phyloP scores from a whole-genome alignment of 352 stramenopile genomes.

The Globisporangium polare region DNA sequence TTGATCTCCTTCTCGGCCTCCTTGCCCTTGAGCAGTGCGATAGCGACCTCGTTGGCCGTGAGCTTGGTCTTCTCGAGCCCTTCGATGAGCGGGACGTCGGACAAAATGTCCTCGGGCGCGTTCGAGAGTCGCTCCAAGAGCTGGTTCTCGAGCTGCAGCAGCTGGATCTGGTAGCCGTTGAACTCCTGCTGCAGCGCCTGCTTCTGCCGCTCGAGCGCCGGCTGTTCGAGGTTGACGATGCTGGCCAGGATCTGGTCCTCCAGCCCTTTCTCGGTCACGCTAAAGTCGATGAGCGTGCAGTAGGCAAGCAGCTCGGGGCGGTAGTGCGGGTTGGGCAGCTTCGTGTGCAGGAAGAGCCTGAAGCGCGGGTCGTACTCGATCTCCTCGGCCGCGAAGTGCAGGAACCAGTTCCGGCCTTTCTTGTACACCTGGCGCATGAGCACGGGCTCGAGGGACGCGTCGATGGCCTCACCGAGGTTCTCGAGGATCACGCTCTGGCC shows the following conservation, averaged over 20 bases:
- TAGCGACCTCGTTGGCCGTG: conserved; percentile 84
- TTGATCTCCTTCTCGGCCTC: conserved; percentile 91
- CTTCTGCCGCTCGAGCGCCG: conserved; percentile 86
- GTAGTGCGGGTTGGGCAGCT: conserved; percentile 91
- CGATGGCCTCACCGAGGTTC: conserved; percentile 86
- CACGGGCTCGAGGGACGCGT: conserved; percentile 84
- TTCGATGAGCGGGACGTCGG: conserved; percentile 90
- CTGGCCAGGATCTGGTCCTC: conserved; percentile 89
- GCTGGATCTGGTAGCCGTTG: conserved; percentile 92
- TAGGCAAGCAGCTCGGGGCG: conserved; percentile 89
- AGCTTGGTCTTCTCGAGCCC: conserved; percentile 89
- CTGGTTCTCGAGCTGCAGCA: conserved; percentile 87
- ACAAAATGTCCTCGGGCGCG: conserved; percentile 90
- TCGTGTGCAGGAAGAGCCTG: conserved; percentile 88
- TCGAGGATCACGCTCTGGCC: conserved; percentile 89
- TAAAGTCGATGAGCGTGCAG: conserved; percentile 94
- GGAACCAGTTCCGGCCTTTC: conserved; percentile 87
- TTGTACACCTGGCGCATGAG: conserved; percentile 86
- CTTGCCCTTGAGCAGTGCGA: conserved; percentile 80
- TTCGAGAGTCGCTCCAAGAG: conserved; percentile 89
- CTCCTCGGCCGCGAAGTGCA: conserved; percentile 87
- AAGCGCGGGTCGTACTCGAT: conserved; percentile 89
- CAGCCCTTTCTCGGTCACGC: conserved; percentile 87
- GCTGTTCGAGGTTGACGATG: conserved; percentile 90
- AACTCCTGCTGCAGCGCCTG: conserved; percentile 87